Conservation (phyloP, 345 rosid species). For the Acer yangbiense region DNA sequence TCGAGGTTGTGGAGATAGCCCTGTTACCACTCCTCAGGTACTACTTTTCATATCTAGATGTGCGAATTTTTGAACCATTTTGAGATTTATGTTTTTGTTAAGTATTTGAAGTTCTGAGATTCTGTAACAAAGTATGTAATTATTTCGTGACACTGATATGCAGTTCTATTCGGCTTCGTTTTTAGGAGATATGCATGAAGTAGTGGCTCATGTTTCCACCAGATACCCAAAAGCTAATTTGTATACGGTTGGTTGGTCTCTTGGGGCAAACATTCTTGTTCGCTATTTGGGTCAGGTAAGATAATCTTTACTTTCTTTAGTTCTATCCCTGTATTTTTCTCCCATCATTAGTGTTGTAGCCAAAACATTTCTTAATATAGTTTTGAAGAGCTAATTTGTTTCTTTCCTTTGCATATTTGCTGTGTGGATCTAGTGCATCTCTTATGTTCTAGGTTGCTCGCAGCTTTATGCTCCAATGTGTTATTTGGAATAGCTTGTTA, state of each 20-base stretch:
- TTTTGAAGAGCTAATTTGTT: background rate
- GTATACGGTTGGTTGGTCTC: constrained; percentile 96
- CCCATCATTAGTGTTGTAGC: too few species aligned
- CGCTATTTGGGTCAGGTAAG: constrained; percentile 80
- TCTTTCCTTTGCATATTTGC: constrained; percentile 2
- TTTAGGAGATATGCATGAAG: constrained; percentile 79
- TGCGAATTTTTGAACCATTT: background rate
- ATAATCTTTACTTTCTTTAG: background rate
- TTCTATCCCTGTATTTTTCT: background rate
- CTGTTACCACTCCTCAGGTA: constrained; percentile 90
- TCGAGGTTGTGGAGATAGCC: constrained; percentile 81
- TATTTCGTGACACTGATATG: constrained; percentile 36
- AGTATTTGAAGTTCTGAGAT: background rate
- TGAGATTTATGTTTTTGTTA: background rate
- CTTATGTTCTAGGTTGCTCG: background rate
- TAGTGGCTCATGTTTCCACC: constrained; percentile 53
- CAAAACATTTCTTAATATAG: background rate
- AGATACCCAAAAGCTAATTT: constrained; percentile 77
- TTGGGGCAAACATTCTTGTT: constrained; percentile 91
- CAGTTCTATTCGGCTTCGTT: constrained; percentile 98
- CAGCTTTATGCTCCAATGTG: background rate
- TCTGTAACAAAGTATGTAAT: background rate
- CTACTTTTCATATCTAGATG: background rate
- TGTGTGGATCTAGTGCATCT: background rate
- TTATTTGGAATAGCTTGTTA: background rate